Evolutionary conservation across 495 filamentous ascomycete species (phyloP).

Genomic region (Aspergillus nanangensis): DNA sequence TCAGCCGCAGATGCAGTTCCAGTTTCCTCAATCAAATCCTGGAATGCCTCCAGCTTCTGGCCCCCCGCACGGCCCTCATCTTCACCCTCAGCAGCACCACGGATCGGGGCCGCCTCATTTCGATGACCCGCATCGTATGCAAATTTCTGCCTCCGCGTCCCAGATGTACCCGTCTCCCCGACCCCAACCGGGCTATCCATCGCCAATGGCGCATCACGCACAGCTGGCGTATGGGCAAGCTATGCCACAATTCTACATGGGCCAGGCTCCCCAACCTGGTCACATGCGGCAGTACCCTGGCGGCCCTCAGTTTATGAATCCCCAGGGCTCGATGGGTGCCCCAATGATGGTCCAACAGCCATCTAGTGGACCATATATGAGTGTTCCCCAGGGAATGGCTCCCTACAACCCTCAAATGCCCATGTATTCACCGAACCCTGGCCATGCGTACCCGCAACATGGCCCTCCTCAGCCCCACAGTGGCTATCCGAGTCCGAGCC

Average conservation of each 20-base stretch:
- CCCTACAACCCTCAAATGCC: conserved; percentile 64
- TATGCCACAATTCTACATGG: conserved; percentile 65
- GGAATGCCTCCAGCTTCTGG: conserved; percentile 39
- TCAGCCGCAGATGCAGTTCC: conserved; percentile 73
- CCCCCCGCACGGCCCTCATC: conserved; percentile 60
- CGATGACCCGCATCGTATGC: conserved; percentile 82
- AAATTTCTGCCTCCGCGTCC: conserved; percentile 71
- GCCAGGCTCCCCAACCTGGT: conserved; percentile 52
- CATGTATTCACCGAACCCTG: conserved; percentile 67
- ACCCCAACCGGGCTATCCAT: conserved; percentile 66
- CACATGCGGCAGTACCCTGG: conserved; percentile 44
- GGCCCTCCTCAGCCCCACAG: conserved; percentile 62
- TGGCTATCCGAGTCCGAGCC: conserved; percentile 79
- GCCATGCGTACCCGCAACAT: conserved; percentile 60
- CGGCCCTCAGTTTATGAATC: conserved; percentile 58
- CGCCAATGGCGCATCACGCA: conserved; percentile 60
- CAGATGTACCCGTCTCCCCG: conserved; percentile 78
- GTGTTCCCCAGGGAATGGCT: conserved; percentile 50
- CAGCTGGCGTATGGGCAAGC: conserved; percentile 71
- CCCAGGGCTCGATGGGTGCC: conserved; percentile 62
- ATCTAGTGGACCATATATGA: conserved; percentile 53
- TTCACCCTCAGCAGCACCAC: conserved; percentile 62
- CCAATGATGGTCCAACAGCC: conserved; percentile 81
- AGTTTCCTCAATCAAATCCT: conserved; percentile 46
- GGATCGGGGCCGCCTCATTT: conserved; percentile 58